These are phyloP conservation scores for Ophiosphaerella korrae DNA, from an alignment of 2,329 filamentous ascomycete species.

Conservation along the genomic window DNA sequence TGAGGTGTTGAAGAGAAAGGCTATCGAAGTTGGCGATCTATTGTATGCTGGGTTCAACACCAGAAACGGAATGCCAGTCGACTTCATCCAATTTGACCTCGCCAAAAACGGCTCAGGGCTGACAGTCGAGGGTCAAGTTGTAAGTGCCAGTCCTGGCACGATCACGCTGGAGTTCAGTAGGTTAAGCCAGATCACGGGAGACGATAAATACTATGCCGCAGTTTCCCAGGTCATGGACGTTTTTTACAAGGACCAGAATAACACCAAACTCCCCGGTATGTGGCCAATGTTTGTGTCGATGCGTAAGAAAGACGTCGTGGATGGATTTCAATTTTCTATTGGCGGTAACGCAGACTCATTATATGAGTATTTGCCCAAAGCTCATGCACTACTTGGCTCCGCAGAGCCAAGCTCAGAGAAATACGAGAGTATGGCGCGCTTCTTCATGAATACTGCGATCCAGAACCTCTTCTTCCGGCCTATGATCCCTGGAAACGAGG, in stretches of 20 bases:
- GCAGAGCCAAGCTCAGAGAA: conserved; percentile 47
- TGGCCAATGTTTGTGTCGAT: conserved; percentile 71
- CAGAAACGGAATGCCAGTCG: conserved; percentile 85
- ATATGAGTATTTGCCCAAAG: conserved; percentile 53
- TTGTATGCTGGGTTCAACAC: conserved; percentile 86
- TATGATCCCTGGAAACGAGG: conserved; percentile 51
- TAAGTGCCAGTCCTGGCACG: conserved; percentile 59
- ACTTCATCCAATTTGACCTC: conserved; percentile 51
- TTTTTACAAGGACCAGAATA: conserved; percentile 74
- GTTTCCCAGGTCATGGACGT: conserved; percentile 83
- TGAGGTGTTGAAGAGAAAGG: conserved; percentile 72
- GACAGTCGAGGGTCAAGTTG: conserved; percentile 62
- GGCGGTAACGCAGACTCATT: conserved; percentile 43
- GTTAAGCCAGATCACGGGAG: conserved; percentile 80
- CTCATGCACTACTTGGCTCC: conserved; percentile 53
- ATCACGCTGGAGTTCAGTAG: conserved; percentile 88
- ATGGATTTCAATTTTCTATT: conserved; percentile 38
- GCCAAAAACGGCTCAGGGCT: conserved; percentile 50
- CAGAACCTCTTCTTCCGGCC: conserved; percentile 55
- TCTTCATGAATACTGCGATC: conserved; percentile 48
- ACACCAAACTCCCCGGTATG: conserved; percentile 74
- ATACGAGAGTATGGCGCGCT: conserved; percentile 62
- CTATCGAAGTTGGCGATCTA: conserved; percentile 76
- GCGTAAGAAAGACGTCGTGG: conserved; percentile 32
- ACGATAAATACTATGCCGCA: conserved; percentile 87